phyloP scores from a whole-genome alignment of 1,284 basidiomycete species.

The Sparassis latifolia region DNA sequence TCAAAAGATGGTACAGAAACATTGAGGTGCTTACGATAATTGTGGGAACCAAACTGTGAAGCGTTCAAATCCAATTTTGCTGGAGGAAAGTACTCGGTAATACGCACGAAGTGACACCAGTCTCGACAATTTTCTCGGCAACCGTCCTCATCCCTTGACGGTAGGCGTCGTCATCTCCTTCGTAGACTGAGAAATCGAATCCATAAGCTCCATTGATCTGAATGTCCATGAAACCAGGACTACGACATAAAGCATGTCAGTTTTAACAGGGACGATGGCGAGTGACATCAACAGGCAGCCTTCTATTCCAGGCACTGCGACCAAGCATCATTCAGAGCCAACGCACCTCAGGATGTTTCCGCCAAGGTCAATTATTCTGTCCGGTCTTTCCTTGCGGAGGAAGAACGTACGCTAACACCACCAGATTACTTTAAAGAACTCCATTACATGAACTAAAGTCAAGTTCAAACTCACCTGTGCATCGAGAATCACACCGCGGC shows the following conservation, averaged over 20 bases:
- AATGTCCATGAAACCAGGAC: conserved; percentile 74
- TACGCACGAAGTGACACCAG: conserved; percentile 80
- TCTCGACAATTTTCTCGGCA: conserved; percentile 74
- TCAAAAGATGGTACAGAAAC: conserved; percentile 2
- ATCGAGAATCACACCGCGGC: conserved; percentile 62
- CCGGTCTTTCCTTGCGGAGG: conserved; percentile 52
- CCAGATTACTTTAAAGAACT: not conserved
- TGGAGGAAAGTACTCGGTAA: conserved; percentile 1
- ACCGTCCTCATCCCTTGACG: conserved; percentile 63
- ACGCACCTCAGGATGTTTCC: conserved; percentile 68
- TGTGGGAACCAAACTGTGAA: conserved; percentile 60
- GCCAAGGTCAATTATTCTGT: conserved; percentile 53
- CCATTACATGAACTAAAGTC: not conserved
- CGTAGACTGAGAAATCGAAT: conserved; percentile 82
- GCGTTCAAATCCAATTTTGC: conserved; percentile 3
- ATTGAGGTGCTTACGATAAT: conserved; percentile 54
- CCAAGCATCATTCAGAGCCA: not conserved
- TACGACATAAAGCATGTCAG: conserved; percentile 21
- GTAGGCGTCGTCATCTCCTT: conserved; percentile 65
- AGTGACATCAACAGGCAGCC: too few relatives aligned
- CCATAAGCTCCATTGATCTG: conserved; percentile 88
- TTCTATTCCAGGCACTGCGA: not conserved
- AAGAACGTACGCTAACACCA: conserved; percentile 56
- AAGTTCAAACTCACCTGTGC: conserved; percentile 45
- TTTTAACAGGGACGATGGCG: not conserved